Conservation (phyloP, 1,284 basidiomycete species). For the Malassezia psittaci region DNA sequence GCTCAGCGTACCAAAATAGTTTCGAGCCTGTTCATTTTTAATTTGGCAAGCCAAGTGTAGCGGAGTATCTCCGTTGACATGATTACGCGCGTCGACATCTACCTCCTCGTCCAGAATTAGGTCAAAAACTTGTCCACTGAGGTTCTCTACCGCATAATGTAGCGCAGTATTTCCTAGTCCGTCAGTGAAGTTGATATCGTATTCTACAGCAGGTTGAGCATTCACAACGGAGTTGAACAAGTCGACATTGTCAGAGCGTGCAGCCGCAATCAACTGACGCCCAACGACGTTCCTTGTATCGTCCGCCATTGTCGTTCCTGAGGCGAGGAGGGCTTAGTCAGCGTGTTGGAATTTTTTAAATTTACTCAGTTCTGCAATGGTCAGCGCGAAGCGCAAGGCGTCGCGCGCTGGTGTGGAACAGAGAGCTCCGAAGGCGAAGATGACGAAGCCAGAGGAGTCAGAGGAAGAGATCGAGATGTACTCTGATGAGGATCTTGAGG, state of each 20-base stretch:
- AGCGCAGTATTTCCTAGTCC: constrained; percentile 42
- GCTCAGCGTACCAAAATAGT: constrained; percentile 49
- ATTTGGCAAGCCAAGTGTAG: constrained; percentile 66
- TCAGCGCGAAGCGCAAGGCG: constrained; percentile 1
- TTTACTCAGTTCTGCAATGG: background rate
- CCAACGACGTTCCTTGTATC: constrained; percentile 14
- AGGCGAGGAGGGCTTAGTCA: constrained; percentile 1
- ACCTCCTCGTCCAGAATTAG: constrained; percentile 51
- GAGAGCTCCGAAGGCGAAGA: background rate
- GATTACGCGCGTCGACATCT: constrained; percentile 72
- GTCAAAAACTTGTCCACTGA: constrained; percentile 29
- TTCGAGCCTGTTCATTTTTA: constrained; percentile 57
- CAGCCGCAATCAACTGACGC: constrained; percentile 33
- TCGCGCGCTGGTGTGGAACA: background rate
- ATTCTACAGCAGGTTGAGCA: constrained; percentile 16
- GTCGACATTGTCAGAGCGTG: constrained; percentile 34
- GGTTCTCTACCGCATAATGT: constrained; percentile 35
- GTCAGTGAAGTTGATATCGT: constrained; percentile 37
- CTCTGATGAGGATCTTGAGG: constrained; percentile 44
- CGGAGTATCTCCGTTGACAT: constrained; percentile 65
- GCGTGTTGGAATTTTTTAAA: background rate
- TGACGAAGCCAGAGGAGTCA: constrained; percentile 4
- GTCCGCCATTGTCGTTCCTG: constrained; percentile 7
- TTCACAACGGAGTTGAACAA: constrained; percentile 30
- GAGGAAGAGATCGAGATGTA: constrained; percentile 16